phyloP scores from a whole-genome alignment of 148 eudicot species.

The Rhododendron simsii region DNA sequence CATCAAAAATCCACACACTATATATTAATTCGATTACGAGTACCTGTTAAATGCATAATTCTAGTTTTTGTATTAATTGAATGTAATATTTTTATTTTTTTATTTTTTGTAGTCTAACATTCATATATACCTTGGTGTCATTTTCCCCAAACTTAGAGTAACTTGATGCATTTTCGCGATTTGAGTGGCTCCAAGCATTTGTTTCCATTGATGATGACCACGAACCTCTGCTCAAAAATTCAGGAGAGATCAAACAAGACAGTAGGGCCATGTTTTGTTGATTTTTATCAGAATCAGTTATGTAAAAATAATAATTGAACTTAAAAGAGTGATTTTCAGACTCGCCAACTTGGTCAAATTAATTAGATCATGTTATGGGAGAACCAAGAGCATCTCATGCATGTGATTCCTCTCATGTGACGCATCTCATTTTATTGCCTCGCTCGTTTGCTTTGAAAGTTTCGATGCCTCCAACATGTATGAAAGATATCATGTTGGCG shows the following conservation, averaged over 20 bases:
- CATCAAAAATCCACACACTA: background rate
- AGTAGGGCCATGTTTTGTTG: background rate
- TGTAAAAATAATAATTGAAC: no score
- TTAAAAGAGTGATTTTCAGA: background rate
- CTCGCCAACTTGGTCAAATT: background rate
- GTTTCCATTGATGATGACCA: conserved; percentile 22
- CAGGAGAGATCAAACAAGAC: background rate
- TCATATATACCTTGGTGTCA: conserved; percentile 16
- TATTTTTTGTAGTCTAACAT: background rate
- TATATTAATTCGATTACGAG: background rate
- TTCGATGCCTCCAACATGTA: background rate
- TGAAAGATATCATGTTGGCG: no score
- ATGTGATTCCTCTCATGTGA: no score
- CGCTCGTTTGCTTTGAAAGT: background rate
- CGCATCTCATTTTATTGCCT: no score
- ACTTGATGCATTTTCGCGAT: conserved; percentile 16
- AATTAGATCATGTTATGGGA: background rate
- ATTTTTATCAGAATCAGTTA: background rate
- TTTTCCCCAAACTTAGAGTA: background rate
- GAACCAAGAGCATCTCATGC: background rate
- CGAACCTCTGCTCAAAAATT: conserved; percentile 24
- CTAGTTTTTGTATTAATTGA: background rate
- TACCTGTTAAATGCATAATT: background rate
- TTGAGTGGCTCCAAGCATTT: conserved; percentile 11
- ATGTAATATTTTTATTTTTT: no score